Percentiles rank a stretch among this genome's conserved stretches.
phyloP scores from a whole-genome alignment of 176 grass and related monocot genomes.

The Leersia perrieri region DNA sequence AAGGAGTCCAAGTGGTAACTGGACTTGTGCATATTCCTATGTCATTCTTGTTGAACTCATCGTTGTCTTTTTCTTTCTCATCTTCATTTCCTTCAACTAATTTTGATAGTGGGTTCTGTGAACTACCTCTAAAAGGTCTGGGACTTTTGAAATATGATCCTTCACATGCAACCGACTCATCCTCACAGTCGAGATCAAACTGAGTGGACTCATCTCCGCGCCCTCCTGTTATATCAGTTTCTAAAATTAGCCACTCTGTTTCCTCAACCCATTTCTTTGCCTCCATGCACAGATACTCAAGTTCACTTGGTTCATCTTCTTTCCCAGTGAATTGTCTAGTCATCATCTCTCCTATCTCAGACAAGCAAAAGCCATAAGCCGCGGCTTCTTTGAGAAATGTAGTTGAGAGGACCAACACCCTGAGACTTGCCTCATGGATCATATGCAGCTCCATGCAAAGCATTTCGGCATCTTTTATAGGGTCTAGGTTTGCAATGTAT shows the following conservation, averaged over 20 bases:
- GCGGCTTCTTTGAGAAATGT: constrained; percentile 67
- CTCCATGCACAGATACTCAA: constrained; percentile 57
- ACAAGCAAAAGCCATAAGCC: constrained; percentile 43
- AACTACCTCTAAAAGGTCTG: constrained; percentile 6
- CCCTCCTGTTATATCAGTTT: constrained; percentile 25
- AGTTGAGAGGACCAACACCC: constrained; percentile 59
- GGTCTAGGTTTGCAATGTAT: constrained; percentile 58
- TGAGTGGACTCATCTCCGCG: constrained; percentile 17
- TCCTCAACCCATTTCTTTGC: constrained; percentile 43
- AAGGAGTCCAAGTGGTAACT: constrained; percentile 11
- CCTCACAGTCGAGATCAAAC: constrained; percentile 53
- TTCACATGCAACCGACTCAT: constrained; percentile 38
- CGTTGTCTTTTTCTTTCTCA: constrained; percentile 2
- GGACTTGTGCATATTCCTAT: neutral
- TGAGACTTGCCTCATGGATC: constrained; percentile 62
- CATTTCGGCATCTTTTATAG: constrained; percentile 50
- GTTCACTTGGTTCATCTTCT: constrained; percentile 64
- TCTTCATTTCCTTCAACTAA: constrained; percentile 44
- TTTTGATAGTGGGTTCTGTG: constrained; percentile 44
- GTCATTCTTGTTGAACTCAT: constrained; percentile 14
- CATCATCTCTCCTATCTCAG: constrained; percentile 75
- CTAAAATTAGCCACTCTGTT: constrained; percentile 35
- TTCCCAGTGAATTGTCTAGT: constrained; percentile 52
- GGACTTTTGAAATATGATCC: constrained; percentile 26
- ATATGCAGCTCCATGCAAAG: constrained; percentile 56